Conservation (phyloP, 176 grass and related monocot species). For the Triticum timopheevii region DNA sequence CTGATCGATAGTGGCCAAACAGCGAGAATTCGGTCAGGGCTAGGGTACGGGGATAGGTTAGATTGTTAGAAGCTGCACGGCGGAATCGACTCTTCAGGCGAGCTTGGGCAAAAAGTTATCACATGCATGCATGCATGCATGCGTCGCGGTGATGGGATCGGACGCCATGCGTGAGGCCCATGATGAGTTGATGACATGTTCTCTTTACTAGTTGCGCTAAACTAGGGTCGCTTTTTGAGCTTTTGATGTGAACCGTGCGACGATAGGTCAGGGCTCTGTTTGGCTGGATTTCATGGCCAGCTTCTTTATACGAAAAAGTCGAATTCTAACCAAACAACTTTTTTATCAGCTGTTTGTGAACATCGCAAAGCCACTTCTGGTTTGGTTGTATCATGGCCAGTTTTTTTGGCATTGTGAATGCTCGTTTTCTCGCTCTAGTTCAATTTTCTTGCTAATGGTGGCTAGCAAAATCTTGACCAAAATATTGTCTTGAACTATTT, state of each 20-base stretch:
- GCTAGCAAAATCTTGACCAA: too few species aligned
- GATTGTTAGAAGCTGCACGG: background rate
- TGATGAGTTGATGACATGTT: background rate
- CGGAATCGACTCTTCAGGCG: background rate
- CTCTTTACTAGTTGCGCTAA: background rate
- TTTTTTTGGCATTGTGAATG: too few species aligned
- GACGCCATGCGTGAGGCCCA: background rate
- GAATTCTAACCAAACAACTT: too few species aligned
- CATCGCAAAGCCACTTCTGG: too few species aligned
- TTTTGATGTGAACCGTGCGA: background rate
- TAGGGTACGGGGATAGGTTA: background rate
- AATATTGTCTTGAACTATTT: too few species aligned
- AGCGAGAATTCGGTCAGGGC: background rate
- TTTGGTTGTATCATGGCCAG: too few species aligned
- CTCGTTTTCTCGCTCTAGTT: too few species aligned
- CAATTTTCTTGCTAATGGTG: too few species aligned
- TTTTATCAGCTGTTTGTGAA: too few species aligned
- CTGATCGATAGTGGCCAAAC: background rate
- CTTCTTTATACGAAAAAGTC: background rate
- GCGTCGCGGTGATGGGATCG: background rate
- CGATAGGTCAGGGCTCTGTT: background rate
- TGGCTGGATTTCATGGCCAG: background rate
- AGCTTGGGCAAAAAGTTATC: background rate
- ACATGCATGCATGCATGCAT: too few species aligned
- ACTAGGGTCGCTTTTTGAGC: background rate